phyloP scores from a whole-genome alignment of 2,329 filamentous ascomycete species.

The Cadophora luteo-olivacea region DNA sequence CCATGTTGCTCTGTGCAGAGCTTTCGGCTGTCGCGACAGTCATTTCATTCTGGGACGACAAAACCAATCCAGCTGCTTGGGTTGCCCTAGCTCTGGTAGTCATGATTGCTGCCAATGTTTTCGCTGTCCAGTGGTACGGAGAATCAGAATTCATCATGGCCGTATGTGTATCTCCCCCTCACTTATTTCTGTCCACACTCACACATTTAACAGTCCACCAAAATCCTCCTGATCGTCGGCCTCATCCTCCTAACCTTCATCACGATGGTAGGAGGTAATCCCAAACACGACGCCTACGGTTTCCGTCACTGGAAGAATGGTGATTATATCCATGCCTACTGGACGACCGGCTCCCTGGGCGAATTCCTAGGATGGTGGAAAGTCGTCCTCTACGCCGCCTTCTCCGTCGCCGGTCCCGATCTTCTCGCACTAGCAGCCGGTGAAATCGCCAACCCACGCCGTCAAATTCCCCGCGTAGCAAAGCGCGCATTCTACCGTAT shows the following conservation, averaged over 20 bases:
- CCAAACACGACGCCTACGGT: constrained; percentile 70
- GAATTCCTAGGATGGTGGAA: constrained; percentile 23
- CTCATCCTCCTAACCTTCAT: constrained; percentile 79
- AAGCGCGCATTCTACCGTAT: constrained; percentile 24
- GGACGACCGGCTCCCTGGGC: constrained; percentile 20
- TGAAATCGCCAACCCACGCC: constrained; percentile 23
- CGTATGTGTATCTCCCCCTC: constrained; percentile 46
- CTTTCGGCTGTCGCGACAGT: constrained; percentile 19
- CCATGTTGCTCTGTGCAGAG: constrained; percentile 21
- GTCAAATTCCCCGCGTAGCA: constrained; percentile 21
- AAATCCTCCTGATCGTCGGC: constrained; percentile 63
- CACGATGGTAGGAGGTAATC: constrained; percentile 83
- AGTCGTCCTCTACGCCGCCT: constrained; percentile 23
- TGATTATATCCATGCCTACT: constrained; percentile 23
- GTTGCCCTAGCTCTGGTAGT: constrained; percentile 7
- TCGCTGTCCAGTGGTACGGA: constrained; percentile 62
- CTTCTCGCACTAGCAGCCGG: constrained; percentile 23
- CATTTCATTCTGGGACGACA: constrained; percentile 17
- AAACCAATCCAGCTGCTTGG: constrained; percentile 21
- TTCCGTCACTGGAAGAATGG: constrained; percentile 67
- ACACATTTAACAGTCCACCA: constrained; percentile 39
- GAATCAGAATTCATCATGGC: constrained; percentile 63
- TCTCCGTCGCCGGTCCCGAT: constrained; percentile 21
- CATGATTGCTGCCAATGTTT: constrained; percentile 53
- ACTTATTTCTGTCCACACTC: neutral